These are phyloP conservation scores for Trifolium repens DNA, from an alignment of 306 rosid genomes.

Conservation along the genomic window DNA sequence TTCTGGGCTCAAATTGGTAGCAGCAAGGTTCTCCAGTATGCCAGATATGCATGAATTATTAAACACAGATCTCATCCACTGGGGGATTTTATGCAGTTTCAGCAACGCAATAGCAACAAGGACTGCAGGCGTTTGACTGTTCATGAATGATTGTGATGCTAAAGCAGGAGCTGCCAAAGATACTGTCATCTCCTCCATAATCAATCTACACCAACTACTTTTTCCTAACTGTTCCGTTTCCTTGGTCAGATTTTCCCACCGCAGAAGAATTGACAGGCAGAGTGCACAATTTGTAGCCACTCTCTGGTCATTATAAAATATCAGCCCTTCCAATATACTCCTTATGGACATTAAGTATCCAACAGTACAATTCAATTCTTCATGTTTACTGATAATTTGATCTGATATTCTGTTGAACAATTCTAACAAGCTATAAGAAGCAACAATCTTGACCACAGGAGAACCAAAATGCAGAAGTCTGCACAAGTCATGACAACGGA, in stretches of 20 bases:
- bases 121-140: constrained; percentile 64
- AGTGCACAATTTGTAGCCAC: constrained; percentile 80
- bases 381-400: constrained; percentile 55
- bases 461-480: constrained; percentile 88
- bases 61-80: constrained; percentile 74
- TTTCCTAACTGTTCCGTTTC: constrained; percentile 49
- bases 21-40: constrained; percentile 61
- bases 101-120: constrained; percentile 63
- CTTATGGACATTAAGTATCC: constrained; percentile 67
- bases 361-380: constrained; percentile 56
- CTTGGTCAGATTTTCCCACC: constrained; percentile 57
- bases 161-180: constrained; percentile 72
- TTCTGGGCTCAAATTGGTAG: constrained; percentile 62
- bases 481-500: constrained; percentile 80
- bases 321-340: constrained; percentile 72
- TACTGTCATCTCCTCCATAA: constrained; percentile 77
- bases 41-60: constrained; percentile 71
- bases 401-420: constrained; percentile 68
- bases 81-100: constrained; percentile 60
- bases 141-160: constrained; percentile 58
- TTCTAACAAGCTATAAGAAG: constrained; percentile 79
- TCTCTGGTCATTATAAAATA: constrained; percentile 63
- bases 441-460: constrained; percentile 61
- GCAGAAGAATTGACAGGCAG: constrained; percentile 69
- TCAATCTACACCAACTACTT: constrained; percentile 75